These are phyloP conservation scores for Euphorbia schlechtendalii DNA, from an alignment of 441 rosid species.

Conservation along the genomic window DNA sequence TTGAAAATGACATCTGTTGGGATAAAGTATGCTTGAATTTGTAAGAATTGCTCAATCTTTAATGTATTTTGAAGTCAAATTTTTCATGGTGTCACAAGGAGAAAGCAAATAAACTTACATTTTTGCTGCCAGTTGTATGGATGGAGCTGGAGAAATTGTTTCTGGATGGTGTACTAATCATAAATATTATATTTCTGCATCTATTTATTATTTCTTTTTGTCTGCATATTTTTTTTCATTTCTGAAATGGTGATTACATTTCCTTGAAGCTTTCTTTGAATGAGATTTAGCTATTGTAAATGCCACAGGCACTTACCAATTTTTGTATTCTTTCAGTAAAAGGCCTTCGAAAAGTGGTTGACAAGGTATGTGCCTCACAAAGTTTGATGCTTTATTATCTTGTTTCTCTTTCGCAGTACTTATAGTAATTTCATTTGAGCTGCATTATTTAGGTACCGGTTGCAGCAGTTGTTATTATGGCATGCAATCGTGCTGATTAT, in stretches of 20 bases:
- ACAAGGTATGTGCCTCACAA: constrained; percentile 42
- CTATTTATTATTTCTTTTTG: neutral
- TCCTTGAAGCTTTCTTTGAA: neutral
- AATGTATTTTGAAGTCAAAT: no score
- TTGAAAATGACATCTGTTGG: neutral
- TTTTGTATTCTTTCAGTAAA: constrained; percentile 46
- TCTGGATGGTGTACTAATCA: neutral
- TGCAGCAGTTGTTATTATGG: constrained; percentile 96
- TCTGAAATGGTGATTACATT: neutral
- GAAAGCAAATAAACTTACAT: constrained; percentile 3
- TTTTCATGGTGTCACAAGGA: neutral
- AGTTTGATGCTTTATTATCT: neutral
- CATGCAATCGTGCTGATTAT: constrained; percentile 98
- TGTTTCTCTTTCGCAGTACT: constrained; percentile 11
- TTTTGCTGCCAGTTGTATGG: neutral
- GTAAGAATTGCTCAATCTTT: neutral
- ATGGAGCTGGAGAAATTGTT: neutral
- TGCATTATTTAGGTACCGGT: constrained; percentile 46
- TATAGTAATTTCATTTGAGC: constrained; percentile 15
- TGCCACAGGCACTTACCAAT: constrained; percentile 10
- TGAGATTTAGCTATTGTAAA: neutral
- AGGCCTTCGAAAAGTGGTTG: constrained; percentile 50
- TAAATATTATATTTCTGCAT: neutral
- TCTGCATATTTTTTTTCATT: neutral
- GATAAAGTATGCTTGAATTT: neutral